phyloP scores from a whole-genome alignment of 23 red algal genomes.

The Gracilaria caudata region DNA sequence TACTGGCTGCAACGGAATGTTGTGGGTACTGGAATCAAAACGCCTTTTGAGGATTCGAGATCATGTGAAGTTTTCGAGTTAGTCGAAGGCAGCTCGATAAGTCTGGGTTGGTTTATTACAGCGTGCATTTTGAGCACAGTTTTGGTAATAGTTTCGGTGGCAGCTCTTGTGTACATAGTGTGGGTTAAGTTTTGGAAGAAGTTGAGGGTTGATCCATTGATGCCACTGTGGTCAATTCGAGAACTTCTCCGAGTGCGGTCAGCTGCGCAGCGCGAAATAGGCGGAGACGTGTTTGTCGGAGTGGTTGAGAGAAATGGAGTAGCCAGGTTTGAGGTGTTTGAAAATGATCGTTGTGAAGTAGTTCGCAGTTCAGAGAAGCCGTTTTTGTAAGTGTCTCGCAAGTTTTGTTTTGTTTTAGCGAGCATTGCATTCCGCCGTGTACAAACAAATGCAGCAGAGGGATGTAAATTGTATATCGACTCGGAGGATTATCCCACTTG shows the following conservation, averaged over 20 bases:
- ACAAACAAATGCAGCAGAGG: no score
- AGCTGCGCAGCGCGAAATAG: neutral
- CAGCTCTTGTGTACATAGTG: neutral
- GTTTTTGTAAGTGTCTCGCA: neutral
- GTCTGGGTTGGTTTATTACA: neutral
- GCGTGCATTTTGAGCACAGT: neutral
- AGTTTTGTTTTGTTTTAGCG: no score
- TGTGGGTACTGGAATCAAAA: neutral
- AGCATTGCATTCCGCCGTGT: no score
- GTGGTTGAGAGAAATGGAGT: neutral
- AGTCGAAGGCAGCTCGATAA: slow-evolving; percentile 3
- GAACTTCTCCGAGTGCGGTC: neutral
- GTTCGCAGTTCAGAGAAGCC: neutral
- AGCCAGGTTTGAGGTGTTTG: neutral
- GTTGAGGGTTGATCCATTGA: neutral
- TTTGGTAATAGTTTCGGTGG: neutral
- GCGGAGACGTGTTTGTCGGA: neutral
- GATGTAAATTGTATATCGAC: no score
- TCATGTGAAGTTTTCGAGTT: neutral
- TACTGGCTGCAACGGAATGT: neutral
- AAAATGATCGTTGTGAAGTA: neutral
- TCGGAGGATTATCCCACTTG: no score
- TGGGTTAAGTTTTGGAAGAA: neutral
- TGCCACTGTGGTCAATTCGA: neutral
- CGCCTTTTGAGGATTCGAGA: neutral